A percentile compares a stretch with the other conserved stretches of the same genome.
Evolutionary conservation across 805 yeast species (phyloP).

Genomic region (Blastobotrys mokoenaii): DNA sequence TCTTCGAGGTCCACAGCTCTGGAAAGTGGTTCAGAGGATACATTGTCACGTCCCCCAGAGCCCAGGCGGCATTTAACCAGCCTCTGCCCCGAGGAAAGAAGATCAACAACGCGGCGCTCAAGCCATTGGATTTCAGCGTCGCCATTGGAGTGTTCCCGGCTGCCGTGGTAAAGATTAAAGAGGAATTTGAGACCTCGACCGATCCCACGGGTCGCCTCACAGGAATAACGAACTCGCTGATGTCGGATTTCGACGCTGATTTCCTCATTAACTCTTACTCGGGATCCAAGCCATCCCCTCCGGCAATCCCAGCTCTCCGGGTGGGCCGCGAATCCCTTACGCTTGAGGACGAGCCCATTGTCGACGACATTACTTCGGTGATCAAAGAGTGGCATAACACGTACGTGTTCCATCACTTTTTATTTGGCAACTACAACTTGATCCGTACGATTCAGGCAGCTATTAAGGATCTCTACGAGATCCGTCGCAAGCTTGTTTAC

Average conservation of each 20-base stretch:
- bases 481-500: conserved; percentile 22
- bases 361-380: conserved; percentile 27
- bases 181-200: conserved; percentile 21
- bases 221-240: conserved; percentile 3
- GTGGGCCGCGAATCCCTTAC: conserved; percentile 18
- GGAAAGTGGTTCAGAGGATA: conserved; percentile 78
- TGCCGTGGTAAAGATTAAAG: conserved; percentile 16
- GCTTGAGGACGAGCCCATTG: conserved; percentile 20
- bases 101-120: conserved; percentile 22
- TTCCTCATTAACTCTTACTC: conserved; percentile 1
- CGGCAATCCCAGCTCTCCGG: conserved; percentile 19
- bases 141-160: conserved; percentile 24
- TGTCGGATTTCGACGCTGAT: conserved; percentile 2
- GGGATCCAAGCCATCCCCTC: conserved; percentile 14
- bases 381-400: conserved; percentile 26
- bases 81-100: conserved; percentile 26
- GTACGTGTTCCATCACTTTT: conserved; percentile 21
- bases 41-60: conserved; percentile 48
- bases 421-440: conserved; percentile 20
- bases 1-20: conserved; percentile 51
- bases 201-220: conserved; percentile 15
- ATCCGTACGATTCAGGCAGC: conserved; percentile 19
- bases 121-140: conserved; percentile 18
- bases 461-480: conserved; percentile 21
- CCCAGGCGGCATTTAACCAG: conserved; percentile 20